These are phyloP conservation scores for Pezicula rhizophila DNA, from an alignment of 2,329 filamentous ascomycete species.

Conservation along the genomic window DNA sequence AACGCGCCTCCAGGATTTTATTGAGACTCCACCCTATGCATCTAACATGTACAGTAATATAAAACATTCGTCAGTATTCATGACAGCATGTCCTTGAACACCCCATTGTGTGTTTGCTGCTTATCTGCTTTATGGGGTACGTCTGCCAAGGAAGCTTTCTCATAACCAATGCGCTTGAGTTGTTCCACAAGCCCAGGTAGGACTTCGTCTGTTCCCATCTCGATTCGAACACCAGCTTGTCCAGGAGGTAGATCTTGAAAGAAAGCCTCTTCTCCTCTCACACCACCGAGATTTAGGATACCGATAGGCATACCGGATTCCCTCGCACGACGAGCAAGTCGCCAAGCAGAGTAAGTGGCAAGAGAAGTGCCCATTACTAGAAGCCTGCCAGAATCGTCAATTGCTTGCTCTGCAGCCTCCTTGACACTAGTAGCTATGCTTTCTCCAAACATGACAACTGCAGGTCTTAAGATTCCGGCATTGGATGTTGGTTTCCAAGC, in stretches of 20 bases:
- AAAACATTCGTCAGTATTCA: slow-evolving; percentile 26
- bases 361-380: slow-evolving; percentile 83
- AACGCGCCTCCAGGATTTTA: slow-evolving; percentile 27
- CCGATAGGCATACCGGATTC: slow-evolving; percentile 80
- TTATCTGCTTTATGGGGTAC: slow-evolving; percentile 19
- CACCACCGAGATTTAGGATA: slow-evolving; percentile 81
- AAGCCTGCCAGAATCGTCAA: slow-evolving; percentile 70
- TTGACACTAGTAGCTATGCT: slow-evolving; percentile 69
- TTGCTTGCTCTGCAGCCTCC: slow-evolving; percentile 66
- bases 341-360: slow-evolving; percentile 93
- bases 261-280: slow-evolving; percentile 71
- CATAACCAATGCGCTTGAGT: slow-evolving; percentile 29
- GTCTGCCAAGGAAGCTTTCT: slow-evolving; percentile 21
- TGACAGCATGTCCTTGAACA: slow-evolving; percentile 57
- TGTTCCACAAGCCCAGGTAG: slow-evolving; percentile 51
- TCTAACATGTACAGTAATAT: slow-evolving; percentile 15
- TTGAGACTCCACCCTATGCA: slow-evolving; percentile 7
- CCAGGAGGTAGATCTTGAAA: slow-evolving; percentile 54
- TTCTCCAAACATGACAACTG: slow-evolving; percentile 95
- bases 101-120: slow-evolving; percentile 21
- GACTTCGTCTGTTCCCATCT: slow-evolving; percentile 51
- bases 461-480: slow-evolving; percentile 83
- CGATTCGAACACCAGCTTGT: slow-evolving; percentile 47
- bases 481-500: slow-evolving; percentile 63
- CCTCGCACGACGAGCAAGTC: slow-evolving; percentile 75